These are phyloP conservation scores for Neocallimastix lanati DNA, from an alignment of 192 early-diverging fungal species.

Conservation along the genomic window DNA sequence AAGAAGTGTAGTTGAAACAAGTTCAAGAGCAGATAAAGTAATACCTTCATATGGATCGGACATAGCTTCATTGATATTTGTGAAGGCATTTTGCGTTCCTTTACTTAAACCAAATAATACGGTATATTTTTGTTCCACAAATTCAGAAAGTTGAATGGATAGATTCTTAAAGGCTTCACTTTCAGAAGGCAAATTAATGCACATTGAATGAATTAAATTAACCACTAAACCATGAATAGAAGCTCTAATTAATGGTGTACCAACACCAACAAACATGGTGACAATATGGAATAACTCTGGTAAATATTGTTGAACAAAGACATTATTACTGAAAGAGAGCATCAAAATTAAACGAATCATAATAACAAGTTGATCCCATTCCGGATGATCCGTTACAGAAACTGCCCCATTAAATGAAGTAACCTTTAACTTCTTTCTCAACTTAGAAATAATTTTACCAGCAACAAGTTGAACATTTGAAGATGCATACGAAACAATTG, in stretches of 20 bases:
- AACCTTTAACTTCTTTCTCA: conserved; percentile 64
- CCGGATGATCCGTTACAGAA: conserved; percentile 57
- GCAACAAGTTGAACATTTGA: conserved; percentile 42
- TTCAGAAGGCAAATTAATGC: conserved; percentile 34
- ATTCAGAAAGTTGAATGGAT: conserved; percentile 42
- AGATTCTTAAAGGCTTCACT: conserved; percentile 32
- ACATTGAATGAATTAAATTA: conserved; percentile 74
- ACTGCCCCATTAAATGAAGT: conserved; percentile 55
- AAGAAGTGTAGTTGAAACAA: conserved; percentile 32
- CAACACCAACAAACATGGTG: conserved; percentile 65
- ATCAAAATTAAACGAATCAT: conserved; percentile 74
- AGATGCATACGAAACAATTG: conserved; percentile 61
- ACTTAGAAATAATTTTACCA: conserved; percentile 60
- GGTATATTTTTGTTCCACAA: conserved; percentile 63
- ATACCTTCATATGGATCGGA: conserved; percentile 23
- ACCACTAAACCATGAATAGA: conserved; percentile 89
- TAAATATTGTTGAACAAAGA: conserved; percentile 53
- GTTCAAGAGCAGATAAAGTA: conserved; percentile 43
- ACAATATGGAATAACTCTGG: conserved; percentile 77
- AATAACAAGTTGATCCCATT: conserved; percentile 85
- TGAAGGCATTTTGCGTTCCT: conserved; percentile 29
- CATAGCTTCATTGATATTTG: conserved; percentile 15
- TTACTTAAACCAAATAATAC: conserved; percentile 54
- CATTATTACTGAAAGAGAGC: conserved; percentile 69
- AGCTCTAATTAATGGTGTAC: conserved; percentile 61